Percentiles rank a stretch among this genome's conserved stretches.
These are phyloP conservation scores for Calycina marina DNA, from an alignment of 2,329 filamentous ascomycete genomes.

Conservation along the genomic window DNA sequence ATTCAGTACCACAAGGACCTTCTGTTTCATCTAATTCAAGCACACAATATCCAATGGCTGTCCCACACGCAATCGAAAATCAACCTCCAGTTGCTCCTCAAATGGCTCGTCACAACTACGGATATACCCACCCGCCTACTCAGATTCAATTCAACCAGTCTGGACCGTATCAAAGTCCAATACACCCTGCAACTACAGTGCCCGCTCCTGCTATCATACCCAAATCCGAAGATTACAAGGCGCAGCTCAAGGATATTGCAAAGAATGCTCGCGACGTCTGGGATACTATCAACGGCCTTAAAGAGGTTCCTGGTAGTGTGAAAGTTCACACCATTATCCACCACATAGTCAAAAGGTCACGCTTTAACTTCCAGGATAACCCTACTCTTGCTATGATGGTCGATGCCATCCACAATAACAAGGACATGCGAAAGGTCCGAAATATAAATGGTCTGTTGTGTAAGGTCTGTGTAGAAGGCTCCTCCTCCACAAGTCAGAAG, in stretches of 20 bases:
- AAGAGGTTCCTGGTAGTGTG: constrained; percentile 45
- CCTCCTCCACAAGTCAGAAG: constrained; percentile 19
- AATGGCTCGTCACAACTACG: constrained; percentile 9
- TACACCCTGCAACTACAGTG: constrained; percentile 14
- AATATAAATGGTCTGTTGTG: constrained; percentile 39
- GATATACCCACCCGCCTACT: constrained; percentile 10
- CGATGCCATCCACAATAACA: constrained; percentile 40
- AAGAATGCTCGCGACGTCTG: constrained; percentile 45
- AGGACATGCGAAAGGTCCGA: constrained; percentile 40
- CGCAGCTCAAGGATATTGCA: constrained; percentile 37
- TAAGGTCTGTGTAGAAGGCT: constrained; percentile 33
- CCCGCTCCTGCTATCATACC: constrained; percentile 3
- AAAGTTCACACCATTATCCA: constrained; percentile 50
- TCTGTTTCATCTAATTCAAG: constrained; percentile 11
- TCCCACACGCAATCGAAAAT: constrained; percentile 8
- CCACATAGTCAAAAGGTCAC: constrained; percentile 43
- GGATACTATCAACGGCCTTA: constrained; percentile 42
- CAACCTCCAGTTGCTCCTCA: constrained; percentile 12
- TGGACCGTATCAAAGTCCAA: too few relatives aligned
- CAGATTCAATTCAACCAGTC: neutral
- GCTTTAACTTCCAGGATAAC: constrained; percentile 38
- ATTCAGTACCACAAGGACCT: constrained; percentile 9
- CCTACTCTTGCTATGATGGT: constrained; percentile 44
- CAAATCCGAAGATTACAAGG: constrained; percentile 27
- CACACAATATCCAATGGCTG: constrained; percentile 11